Conservation (phyloP, 2,329 filamentous ascomycete genomes). For the Rutstroemia sp. region DNA sequence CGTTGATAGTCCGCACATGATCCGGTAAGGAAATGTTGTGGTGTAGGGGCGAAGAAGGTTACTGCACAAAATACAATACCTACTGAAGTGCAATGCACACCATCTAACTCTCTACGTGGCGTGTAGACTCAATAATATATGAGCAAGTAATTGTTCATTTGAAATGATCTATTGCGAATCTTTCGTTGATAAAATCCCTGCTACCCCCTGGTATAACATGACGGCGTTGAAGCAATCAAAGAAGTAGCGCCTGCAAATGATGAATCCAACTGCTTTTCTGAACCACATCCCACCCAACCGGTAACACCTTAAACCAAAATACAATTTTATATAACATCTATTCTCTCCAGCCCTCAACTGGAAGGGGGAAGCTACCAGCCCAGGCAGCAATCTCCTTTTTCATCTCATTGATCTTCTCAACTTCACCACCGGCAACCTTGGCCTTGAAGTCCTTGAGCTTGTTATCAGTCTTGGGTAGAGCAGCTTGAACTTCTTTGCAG, state of each 20-base stretch:
- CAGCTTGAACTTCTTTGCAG: slow-evolving; percentile 77
- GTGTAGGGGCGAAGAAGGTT: too few species aligned
- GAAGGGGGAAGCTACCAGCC: slow-evolving; percentile 87
- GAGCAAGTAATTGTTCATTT: too few species aligned
- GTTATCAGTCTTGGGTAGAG: slow-evolving; percentile 92
- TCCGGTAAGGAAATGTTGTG: too few species aligned
- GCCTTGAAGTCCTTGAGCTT: slow-evolving; percentile 99
- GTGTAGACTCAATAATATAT: too few species aligned
- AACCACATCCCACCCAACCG: slow-evolving; percentile 11
- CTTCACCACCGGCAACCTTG: slow-evolving; percentile 72
- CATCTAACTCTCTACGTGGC: too few species aligned
- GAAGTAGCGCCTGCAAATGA: slow-evolving; percentile 13
- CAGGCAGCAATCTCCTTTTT: slow-evolving; percentile 85
- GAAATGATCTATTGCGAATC: slow-evolving; percentile 1
- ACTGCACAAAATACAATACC: too few species aligned
- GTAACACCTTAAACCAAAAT: slow-evolving; percentile 15
- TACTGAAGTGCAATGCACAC: too few species aligned
- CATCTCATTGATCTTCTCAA: slow-evolving; percentile 75
- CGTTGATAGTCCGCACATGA: too few species aligned
- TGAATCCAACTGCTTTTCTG: slow-evolving; percentile 12
- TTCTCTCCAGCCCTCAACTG: slow-evolving; percentile 64
- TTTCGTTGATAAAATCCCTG: slow-evolving; percentile 4
- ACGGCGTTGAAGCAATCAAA: slow-evolving; percentile 25
- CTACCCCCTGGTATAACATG: slow-evolving; percentile 13
- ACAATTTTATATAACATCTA: slow-evolving; percentile 14